These are phyloP conservation scores for Ophioceras dolichostomum DNA, from an alignment of 2,329 filamentous ascomycete species.

Conservation along the genomic window DNA sequence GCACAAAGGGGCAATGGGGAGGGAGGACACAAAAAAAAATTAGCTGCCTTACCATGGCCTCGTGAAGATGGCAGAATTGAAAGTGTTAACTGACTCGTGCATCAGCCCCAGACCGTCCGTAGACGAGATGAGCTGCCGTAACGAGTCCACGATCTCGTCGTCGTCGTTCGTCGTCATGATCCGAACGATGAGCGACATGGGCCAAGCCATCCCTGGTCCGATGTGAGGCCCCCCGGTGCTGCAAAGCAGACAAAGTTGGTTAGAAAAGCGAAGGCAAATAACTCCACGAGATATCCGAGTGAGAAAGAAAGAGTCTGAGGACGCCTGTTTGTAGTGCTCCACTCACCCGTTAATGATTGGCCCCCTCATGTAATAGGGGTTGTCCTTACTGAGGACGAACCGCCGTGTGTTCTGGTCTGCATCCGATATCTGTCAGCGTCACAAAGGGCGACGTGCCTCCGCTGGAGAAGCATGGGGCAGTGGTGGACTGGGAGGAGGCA, in stretches of 20 bases:
- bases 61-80: slow-evolving; percentile 44
- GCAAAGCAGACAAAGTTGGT: neutral
- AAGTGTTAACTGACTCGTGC: slow-evolving; percentile 57
- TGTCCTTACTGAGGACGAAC: slow-evolving; percentile 35
- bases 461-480: too few relatives aligned
- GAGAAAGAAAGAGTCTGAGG: neutral
- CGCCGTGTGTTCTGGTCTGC: slow-evolving; percentile 49
- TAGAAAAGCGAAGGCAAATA: neutral
- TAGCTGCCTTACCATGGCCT: slow-evolving; percentile 22
- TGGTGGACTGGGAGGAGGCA: neutral
- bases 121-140: slow-evolving; percentile 43
- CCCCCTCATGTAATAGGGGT: slow-evolving; percentile 54
- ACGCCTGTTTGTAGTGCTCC: too few relatives aligned
- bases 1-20: neutral
- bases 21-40: neutral
- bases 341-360: slow-evolving; percentile 29
- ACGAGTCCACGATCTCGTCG: slow-evolving; percentile 41
- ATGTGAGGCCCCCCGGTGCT: slow-evolving; percentile 14
- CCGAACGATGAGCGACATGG: slow-evolving; percentile 56
- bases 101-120: slow-evolving; percentile 51
- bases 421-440: slow-evolving; percentile 38
- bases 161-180: slow-evolving; percentile 51
- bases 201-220: slow-evolving; percentile 52
- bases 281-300: neutral
- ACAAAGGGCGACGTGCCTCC: neutral